phyloP scores from a whole-genome alignment of 176 grass and related monocot species.

The Dendrocalamus sinicus region DNA sequence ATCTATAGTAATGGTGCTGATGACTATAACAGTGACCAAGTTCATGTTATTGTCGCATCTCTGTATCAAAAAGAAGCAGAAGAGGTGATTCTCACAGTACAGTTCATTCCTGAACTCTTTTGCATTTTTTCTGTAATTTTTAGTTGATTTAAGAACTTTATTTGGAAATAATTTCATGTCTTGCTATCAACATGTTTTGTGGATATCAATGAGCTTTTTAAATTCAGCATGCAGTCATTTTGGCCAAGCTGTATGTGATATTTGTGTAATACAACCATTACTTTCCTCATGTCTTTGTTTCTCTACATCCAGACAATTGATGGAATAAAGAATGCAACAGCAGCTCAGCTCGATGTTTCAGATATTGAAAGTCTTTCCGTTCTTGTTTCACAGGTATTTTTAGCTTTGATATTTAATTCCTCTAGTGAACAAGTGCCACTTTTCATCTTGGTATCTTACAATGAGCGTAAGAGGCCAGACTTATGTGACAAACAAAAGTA shows the following conservation, averaged over 20 bases:
- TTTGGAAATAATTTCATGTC: not conserved
- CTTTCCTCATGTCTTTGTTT: conserved; percentile 34
- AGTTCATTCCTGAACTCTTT: conserved; percentile 27
- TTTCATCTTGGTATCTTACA: not conserved
- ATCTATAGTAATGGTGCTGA: conserved; percentile 6
- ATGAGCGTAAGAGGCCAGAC: conserved; percentile 4
- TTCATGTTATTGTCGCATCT: conserved; percentile 87
- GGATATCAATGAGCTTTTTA: not conserved
- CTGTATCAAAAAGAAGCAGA: conserved; percentile 84
- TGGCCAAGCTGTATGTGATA: not conserved
- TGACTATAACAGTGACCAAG: conserved; percentile 41
- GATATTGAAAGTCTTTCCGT: conserved; percentile 67
- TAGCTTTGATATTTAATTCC: conserved; percentile 7
- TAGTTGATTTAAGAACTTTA: conserved; percentile 10
- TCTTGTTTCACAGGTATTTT: conserved; percentile 77
- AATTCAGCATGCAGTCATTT: conserved; percentile 21
- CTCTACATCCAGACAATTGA: conserved; percentile 73
- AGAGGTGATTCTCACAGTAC: conserved; percentile 59
- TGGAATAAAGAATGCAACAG: conserved; percentile 83
- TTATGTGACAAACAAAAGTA: not conserved
- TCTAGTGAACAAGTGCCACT: not conserved
- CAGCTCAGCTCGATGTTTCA: conserved; percentile 77
- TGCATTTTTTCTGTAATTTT: conserved; percentile 9
- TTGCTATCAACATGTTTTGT: not conserved
- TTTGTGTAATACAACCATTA: conserved; percentile 13